Evolutionary conservation across 2,329 filamentous ascomycete species (phyloP), one percentile per base, ranked within the genome.

Genomic region (Colletotrichum cuscutae): DNA sequence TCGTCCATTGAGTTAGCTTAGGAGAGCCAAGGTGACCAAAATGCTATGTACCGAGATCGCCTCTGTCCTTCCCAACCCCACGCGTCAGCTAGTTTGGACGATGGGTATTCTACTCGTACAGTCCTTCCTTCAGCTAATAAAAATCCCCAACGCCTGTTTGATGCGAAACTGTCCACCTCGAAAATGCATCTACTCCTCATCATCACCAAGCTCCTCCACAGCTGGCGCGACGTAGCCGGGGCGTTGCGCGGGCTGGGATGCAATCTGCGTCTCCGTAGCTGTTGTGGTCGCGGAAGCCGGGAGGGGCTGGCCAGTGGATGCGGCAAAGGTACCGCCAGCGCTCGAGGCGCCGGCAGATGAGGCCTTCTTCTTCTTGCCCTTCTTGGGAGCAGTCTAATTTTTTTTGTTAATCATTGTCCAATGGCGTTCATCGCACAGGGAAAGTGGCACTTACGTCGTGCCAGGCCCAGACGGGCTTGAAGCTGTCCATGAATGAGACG

Each of bases 401-500:
- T 26, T 12, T 1, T 37, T 66, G 61, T 60, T 37, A 68, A 57
- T 49, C 30, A 12, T 30, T 3, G 42, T 28, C n/a, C 12, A 28
- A 24, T 57, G n/a, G 4, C 9, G 11, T 66, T 6, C n/a, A 32
- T 13, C 22, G 28, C 24, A 11, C 15, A 13, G 5, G 11, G 52
- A 8, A 30, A 30, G 28, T 30, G 28, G 7, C 28, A 30, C 89
- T 83, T 81, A 97, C 95, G 90, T 98, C 95, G 82, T 99, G 97
- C 97, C 97, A 99, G 73, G 95, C 97, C 96, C 97, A 99, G 6
- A 98, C 85, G 24, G 97, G 97, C 80, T 93, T 93, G 89, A 99
- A 99, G 79, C 94, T 97, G 81, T 99, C 97, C 83, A 99, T 93
- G 85, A 99, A 98, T 8, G 96, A 97, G 32, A 99, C 97, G 81